Evolutionary conservation across 768 basidiomycete species (phyloP).

Genomic region (Roridomyces roridus): DNA sequence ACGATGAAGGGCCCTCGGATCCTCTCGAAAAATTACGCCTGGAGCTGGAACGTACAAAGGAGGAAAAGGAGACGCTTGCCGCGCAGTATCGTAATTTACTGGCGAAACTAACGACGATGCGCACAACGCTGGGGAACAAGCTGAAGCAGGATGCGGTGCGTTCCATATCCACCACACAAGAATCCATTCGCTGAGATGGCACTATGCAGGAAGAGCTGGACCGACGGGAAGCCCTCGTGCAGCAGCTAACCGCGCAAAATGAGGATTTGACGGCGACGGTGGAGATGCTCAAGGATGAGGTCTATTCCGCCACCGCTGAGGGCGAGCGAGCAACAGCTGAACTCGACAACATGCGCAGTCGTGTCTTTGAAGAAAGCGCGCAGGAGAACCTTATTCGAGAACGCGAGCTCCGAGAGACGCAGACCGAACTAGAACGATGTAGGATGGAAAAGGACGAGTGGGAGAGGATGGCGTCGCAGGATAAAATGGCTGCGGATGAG

Average conservation of each 20-base stretch:
- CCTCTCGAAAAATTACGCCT: conserved; percentile 66
- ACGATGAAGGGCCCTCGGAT: conserved; percentile 49
- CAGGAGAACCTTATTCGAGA: conserved; percentile 78
- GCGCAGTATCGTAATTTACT: conserved; percentile 87
- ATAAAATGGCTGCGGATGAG: conserved; percentile 77
- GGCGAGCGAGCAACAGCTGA: conserved; percentile 72
- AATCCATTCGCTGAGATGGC: too few species aligned
- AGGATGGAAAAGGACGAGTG: conserved; percentile 78
- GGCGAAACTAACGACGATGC: conserved; percentile 90
- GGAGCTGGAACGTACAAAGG: conserved; percentile 75
- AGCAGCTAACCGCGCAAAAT: conserved; percentile 78
- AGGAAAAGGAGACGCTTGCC: conserved; percentile 89
- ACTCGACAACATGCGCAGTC: conserved; percentile 69
- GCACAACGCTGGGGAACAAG: conserved; percentile 91
- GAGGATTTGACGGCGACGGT: conserved; percentile 75
- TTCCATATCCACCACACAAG: too few species aligned
- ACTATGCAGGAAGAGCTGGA: conserved; percentile 98
- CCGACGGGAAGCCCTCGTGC: conserved; percentile 84
- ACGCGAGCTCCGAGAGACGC: conserved; percentile 78
- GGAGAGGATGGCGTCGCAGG: conserved; percentile 58
- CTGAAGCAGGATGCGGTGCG: conserved; percentile 94
- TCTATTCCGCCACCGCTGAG: conserved; percentile 79
- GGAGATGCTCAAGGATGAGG: conserved; percentile 81
- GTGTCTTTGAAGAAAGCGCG: conserved; percentile 68
- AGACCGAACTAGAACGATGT: conserved; percentile 87